These are phyloP conservation scores for Fomitopsis pinicola DNA, from an alignment of 1,284 basidiomycete species.

Conservation along the genomic window DNA sequence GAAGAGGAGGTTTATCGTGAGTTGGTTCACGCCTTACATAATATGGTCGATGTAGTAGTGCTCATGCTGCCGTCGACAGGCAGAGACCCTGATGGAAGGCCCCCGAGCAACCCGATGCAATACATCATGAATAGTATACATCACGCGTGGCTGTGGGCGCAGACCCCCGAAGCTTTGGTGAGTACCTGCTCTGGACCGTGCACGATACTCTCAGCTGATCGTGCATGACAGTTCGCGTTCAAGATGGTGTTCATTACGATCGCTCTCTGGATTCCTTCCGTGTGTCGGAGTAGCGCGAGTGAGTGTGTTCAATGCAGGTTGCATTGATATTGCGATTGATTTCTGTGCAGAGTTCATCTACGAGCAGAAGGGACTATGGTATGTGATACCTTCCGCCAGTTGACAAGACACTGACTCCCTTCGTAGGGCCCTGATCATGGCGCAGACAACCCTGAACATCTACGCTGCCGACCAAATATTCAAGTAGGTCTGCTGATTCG, in stretches of 20 bases:
- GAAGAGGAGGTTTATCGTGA: constrained; percentile 30
- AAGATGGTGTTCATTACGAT: constrained; percentile 53
- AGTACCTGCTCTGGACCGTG: constrained; percentile 9
- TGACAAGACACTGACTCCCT: not conserved
- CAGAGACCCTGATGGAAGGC: constrained; percentile 44
- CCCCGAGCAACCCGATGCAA: constrained; percentile 40
- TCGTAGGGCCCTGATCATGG: constrained; percentile 61
- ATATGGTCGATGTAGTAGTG: not conserved
- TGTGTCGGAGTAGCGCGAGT: constrained; percentile 43
- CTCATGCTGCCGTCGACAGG: constrained; percentile 22
- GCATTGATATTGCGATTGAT: not conserved
- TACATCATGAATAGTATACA: constrained; percentile 33
- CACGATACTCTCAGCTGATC: not conserved
- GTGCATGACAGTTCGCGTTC: constrained; percentile 42
- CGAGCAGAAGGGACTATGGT: constrained; percentile 41
- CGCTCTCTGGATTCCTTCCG: constrained; percentile 52
- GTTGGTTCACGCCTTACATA: constrained; percentile 11
- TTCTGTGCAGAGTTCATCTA: constrained; percentile 36
- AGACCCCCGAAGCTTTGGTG: constrained; percentile 41
- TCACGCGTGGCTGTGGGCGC: constrained; percentile 35
- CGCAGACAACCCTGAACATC: constrained; percentile 59
- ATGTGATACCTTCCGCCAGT: constrained; percentile 3
- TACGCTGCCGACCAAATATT: constrained; percentile 60
- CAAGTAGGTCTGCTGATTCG: constrained; percentile 30
- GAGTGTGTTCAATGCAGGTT: constrained; percentile 15